Evolutionary conservation across 2,329 filamentous ascomycete species (phyloP), one percentile per base, ranked within the genome.

Genomic region (Xylaria sp.): DNA sequence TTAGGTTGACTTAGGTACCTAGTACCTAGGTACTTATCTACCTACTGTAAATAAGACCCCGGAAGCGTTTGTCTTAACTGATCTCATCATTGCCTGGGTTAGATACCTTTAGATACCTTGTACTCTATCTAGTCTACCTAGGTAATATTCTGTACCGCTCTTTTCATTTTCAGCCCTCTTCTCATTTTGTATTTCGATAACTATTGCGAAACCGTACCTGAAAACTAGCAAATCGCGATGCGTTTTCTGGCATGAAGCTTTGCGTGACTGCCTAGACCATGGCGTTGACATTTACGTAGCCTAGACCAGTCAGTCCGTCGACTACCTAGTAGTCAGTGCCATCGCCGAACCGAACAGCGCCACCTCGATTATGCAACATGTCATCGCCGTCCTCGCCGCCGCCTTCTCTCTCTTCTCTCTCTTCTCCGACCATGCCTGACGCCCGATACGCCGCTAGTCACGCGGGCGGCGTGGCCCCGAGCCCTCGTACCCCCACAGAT

Each of bases 341-440:
- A 47, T 19, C n/a, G 7, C 11, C 4, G 4, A 4, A 34, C 32
- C 34, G 7, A 47, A 14, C 42, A 32, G 32, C n/a, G n/a, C 24
- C 32, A 36, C 50, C 12, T 50, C n/a, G 19, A 14, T 24, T 30
- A 30, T 17, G 7, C 24, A 24, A n/a, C 50, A 53, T 32, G 50
- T 32, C 50, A 24, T 32, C 50, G 9, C 5, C 50, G 11, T 32
- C 27, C 27, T 32, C 50, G 50, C 12, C 50, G 27, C 14, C 12
- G 24, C 9, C 42, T 4, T 2, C 19, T 51, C 21, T 2, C 9
- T 17, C 55, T 54, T 65, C 24, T 27, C 48, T n/a, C 14, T 53
- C 64, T 21, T 47, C 57, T 39, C n/a, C 45, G 32, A 27, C 21
- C 51, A 61, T 61, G 62, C 39, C 62, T 14, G 61, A 61, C 24